Base-by-base conservation (phyloP, 2,329 filamentous ascomycete genomes). In the Cladosporium sp. region DNA sequence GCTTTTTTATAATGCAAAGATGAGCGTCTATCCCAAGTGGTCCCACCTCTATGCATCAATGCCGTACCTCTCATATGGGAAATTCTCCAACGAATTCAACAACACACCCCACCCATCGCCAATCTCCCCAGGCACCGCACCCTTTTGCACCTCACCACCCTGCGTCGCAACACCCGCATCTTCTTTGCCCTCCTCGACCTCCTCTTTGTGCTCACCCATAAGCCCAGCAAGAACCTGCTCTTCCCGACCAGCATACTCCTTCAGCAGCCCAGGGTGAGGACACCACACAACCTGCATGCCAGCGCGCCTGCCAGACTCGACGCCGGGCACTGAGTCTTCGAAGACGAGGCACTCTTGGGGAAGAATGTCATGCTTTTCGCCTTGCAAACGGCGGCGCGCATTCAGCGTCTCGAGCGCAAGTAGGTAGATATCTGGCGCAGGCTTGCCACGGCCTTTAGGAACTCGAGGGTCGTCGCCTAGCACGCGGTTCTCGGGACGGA, bases 281-380 rank as follows among this genome's bases (percentile, higher is more conserved):
- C 86, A 88, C 94, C 94, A 99, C 1, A 96, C 81, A 12, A 95
- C 92, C 65, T 93, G 86, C 93, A 97, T 97, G 0, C 93, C 93
- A 0, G 94, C 94, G 64, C 94, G 84, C 55, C 94, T 81, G 4
- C 92, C 94, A 2, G 91, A 86, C 76, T 99, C 94, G 2, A 97
- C 91, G 3, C 94, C 94, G 0, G 92, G 90, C 1, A 97, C 92
- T 47, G 88, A 90, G 74, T 99, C 94, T 76, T 99, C 94, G 68
- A 99, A 97, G 0, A 97, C 94, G 15, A 99, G 80, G 71, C 94
- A 97, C 74, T 97, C 93, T 65, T 89, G 88, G 0, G 92, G 91
- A 56, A 72, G 80, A 63, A 99, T 87, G 55, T 81, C 79, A 56
- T 82, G 76, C 60, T 83, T 77, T 64, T 81, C 77, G 54, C 84